A percentile compares a stretch with the other conserved stretches of the same genome.
Evolutionary conservation across 108 stramenopile genomes (phyloP).

Genomic region (Conticribra guillardii): DNA sequence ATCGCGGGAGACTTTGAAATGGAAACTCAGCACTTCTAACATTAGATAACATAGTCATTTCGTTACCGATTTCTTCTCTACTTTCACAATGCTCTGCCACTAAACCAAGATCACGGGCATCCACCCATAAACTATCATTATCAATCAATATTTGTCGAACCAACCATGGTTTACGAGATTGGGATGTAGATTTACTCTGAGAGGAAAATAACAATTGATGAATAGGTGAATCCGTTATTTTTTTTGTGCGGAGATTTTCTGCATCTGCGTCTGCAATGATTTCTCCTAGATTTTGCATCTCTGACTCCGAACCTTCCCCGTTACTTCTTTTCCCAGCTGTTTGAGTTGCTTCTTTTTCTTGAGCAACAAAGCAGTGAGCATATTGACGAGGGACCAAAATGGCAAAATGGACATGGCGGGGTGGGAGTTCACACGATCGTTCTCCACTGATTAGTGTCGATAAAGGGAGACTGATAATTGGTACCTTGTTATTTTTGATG

Average conservation of each 20-base stretch:
- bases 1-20: slow-evolving; percentile 51
- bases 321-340: neutral
- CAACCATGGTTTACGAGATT: slow-evolving; percentile 64
- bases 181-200: slow-evolving; percentile 38
- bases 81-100: slow-evolving; percentile 6
- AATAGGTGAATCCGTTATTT: slow-evolving; percentile 4
- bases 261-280: neutral
- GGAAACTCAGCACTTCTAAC: neutral
- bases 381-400: slow-evolving; percentile 40
- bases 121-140: slow-evolving; percentile 36
- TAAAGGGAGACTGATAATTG: slow-evolving; percentile 45
- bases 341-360: neutral
- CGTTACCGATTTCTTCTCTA: too few relatives aligned
- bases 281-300: neutral
- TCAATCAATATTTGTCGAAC: slow-evolving; percentile 54
- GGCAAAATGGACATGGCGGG: slow-evolving; percentile 58
- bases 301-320: neutral
- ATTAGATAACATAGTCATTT: too few relatives aligned
- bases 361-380: slow-evolving; percentile 7
- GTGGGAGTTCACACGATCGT: slow-evolving; percentile 64
- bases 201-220: slow-evolving; percentile 47
- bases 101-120: slow-evolving; percentile 17
- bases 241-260: slow-evolving; percentile 2
- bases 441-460: slow-evolving; percentile 37
- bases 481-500: neutral